phyloP scores from a whole-genome alignment of 2,329 filamentous ascomycete species.

The Paecilomyces formosus region DNA sequence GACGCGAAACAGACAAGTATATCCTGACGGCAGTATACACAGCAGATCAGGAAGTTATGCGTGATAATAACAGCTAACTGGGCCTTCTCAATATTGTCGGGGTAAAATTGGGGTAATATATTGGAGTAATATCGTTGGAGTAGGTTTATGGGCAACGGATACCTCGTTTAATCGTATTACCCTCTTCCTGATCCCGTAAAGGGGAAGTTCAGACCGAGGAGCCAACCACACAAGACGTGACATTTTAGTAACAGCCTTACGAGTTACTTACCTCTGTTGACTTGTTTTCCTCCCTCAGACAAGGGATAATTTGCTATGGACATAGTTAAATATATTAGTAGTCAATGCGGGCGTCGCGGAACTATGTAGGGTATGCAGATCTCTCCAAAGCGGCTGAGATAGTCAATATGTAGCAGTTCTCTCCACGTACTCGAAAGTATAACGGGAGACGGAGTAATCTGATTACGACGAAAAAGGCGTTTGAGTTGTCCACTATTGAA shows the following conservation, averaged over 20 bases:
- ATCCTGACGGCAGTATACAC: too few relatives aligned
- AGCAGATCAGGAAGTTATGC: too few relatives aligned
- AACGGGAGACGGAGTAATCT: too few relatives aligned
- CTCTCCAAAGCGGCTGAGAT: neutral
- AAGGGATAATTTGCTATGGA: neutral
- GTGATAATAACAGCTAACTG: too few relatives aligned
- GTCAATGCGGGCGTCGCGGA: neutral
- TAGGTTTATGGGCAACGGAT: neutral
- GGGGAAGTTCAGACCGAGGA: neutral
- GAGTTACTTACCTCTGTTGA: neutral
- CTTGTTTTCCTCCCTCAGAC: neutral
- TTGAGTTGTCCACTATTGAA: neutral
- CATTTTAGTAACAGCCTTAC: neutral
- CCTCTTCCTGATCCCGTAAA: neutral
- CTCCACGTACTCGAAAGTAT: neutral
- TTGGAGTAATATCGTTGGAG: neutral
- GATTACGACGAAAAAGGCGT: neutral
- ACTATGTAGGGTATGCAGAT: neutral
- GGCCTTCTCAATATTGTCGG: neutral
- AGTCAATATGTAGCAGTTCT: neutral
- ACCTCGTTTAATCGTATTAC: neutral
- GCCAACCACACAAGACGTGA: neutral
- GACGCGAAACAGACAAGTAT: too few relatives aligned
- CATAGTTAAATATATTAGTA: neutral
- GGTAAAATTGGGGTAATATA: too few relatives aligned